phyloP scores from a whole-genome alignment of 345 rosid species.

The Lepidium aucheri region DNA sequence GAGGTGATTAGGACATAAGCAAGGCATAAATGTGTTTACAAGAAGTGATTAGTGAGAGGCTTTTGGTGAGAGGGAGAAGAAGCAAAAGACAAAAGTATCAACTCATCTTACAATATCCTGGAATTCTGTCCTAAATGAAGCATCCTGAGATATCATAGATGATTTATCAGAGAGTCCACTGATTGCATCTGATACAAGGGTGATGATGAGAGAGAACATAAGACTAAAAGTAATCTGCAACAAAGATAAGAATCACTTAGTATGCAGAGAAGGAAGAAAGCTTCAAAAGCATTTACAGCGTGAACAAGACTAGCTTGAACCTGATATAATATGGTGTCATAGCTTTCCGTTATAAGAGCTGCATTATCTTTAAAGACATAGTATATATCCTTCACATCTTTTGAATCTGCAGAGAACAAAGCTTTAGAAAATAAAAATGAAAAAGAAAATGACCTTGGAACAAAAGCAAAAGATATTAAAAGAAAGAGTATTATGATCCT shows the following conservation, averaged over 20 bases:
- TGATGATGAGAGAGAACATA: constrained; percentile 69
- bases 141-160: constrained; percentile 67
- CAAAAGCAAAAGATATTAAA: not conserved
- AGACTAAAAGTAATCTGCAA: constrained; percentile 82
- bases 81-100: constrained; percentile 12
- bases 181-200: constrained; percentile 87
- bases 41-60: constrained; percentile 2
- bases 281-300: not conserved
- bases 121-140: constrained; percentile 73
- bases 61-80: constrained; percentile 1
- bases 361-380: constrained; percentile 64
- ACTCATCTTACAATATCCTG: constrained; percentile 72
- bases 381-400: constrained; percentile 68
- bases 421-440: constrained; percentile 1
- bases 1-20: constrained; percentile 26
- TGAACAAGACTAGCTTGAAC: constrained; percentile 31
- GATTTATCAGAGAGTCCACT: constrained; percentile 71
- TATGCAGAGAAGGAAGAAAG: not conserved
- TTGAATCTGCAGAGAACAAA: constrained; percentile 46
- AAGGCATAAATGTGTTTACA: not conserved
- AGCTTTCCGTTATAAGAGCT: constrained; percentile 43
- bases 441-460: not conserved
- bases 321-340: constrained; percentile 62
- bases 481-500: not conserved
- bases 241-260: not conserved